A percentile compares a stretch with the other conserved stretches of the same genome.
phyloP scores from a whole-genome alignment of 768 basidiomycete species.

The Strobilomyces echinocephalus region DNA sequence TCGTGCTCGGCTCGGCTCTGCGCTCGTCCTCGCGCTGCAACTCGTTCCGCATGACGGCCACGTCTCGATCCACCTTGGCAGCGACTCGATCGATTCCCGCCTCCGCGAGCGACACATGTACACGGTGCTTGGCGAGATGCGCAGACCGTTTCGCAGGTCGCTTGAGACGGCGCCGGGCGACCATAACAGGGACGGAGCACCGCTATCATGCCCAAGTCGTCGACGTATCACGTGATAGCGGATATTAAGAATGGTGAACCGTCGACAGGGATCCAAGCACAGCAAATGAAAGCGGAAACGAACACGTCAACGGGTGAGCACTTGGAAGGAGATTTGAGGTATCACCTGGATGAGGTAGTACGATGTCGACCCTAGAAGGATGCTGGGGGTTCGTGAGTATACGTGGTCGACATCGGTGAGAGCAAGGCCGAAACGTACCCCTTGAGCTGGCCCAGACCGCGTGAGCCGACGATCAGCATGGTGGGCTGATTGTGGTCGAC shows the following conservation, averaged over 20 bases:
- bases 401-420: neutral
- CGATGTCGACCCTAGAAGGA: constrained; percentile 90
- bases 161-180: constrained; percentile 86
- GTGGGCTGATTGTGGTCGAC: constrained; percentile 83
- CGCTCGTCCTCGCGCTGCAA: constrained; percentile 62
- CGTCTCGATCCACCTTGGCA: constrained; percentile 79
- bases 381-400: constrained; percentile 41
- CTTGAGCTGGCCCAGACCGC: constrained; percentile 82
- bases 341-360: constrained; percentile 85
- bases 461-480: constrained; percentile 94
- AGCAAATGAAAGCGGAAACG: neutral
- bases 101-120: constrained; percentile 81
- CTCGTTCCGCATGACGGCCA: constrained; percentile 75
- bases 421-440: constrained; percentile 50
- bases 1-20: constrained; percentile 12
- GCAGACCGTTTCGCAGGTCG: constrained; percentile 78
- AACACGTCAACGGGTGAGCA: neutral
- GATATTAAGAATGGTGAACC: neutral
- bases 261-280: neutral
- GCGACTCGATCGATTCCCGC: constrained; percentile 84
- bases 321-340: neutral
- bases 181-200: constrained; percentile 95
- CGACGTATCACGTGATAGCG: neutral
- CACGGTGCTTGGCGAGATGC: constrained; percentile 76
- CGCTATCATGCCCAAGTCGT: constrained; percentile 43